These are phyloP conservation scores for Globisporangium cystogenes DNA, from an alignment of 352 stramenopile genomes.

Conservation along the genomic window DNA sequence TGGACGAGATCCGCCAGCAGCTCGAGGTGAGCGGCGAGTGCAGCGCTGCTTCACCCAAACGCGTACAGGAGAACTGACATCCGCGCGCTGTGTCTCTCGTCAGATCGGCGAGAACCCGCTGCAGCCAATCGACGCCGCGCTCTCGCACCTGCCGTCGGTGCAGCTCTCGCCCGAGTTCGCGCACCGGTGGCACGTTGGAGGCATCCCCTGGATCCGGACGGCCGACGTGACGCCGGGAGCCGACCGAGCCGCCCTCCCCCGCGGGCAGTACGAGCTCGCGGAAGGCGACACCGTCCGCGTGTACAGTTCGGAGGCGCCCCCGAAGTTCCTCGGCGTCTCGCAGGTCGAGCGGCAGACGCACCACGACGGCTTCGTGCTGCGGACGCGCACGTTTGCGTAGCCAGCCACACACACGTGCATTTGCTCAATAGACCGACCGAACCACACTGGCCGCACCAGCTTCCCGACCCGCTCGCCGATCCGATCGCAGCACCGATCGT, in stretches of 20 bases:
- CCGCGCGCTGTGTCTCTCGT: not conserved
- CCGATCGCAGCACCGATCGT: no score
- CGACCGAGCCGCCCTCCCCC: conserved; percentile 4
- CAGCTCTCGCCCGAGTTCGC: conserved; percentile 21
- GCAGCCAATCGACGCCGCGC: conserved; percentile 47
- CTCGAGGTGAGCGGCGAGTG: conserved; percentile 24
- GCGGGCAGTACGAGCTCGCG: conserved; percentile 13
- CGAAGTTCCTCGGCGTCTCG: conserved; percentile 46
- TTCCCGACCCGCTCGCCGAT: not conserved
- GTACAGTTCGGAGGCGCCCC: conserved; percentile 26
- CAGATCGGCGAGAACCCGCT: conserved; percentile 21
- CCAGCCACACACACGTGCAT: not conserved
- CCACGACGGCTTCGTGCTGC: conserved; percentile 38
- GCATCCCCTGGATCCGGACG: conserved; percentile 26
- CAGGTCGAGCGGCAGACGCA: conserved; percentile 33
- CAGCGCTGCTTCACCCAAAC: not conserved
- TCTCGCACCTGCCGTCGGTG: conserved; percentile 49
- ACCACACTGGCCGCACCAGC: conserved; percentile 5
- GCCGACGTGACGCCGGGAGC: conserved; percentile 17
- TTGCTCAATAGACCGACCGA: conserved; percentile 21
- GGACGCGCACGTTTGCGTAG: conserved; percentile 61
- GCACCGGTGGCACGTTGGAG: conserved; percentile 44
- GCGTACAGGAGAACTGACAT: not conserved
- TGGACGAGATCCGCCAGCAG: conserved; percentile 44
- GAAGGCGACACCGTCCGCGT: conserved; percentile 45